Percentiles rank a stretch among this genome's conserved stretches.
Evolutionary conservation across 306 rosid genomes (phyloP).

Genomic region (Begonia loranthoides): DNA sequence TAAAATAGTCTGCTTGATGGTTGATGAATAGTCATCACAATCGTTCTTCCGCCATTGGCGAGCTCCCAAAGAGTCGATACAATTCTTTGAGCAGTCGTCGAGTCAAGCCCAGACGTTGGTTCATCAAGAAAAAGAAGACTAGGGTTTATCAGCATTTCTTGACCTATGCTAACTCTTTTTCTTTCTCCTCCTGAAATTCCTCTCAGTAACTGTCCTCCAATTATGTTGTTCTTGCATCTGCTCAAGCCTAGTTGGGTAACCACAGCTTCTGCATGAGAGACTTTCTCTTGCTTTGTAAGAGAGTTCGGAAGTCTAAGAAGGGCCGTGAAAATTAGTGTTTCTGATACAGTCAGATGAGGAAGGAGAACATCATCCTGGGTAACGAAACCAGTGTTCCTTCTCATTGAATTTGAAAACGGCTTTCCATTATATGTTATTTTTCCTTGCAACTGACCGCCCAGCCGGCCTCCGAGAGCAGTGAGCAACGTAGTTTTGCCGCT

Average conservation of each 20-base stretch:
- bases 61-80: constrained; percentile 47
- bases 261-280: constrained; percentile 23
- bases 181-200: constrained; percentile 74
- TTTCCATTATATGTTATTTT: constrained; percentile 25
- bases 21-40: constrained; percentile 72
- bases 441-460: constrained; percentile 30
- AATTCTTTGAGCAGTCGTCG: constrained; percentile 67
- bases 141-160: constrained; percentile 55
- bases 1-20: constrained; percentile 60
- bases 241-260: constrained; percentile 41
- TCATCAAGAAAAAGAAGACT: constrained; percentile 58
- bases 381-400: constrained; percentile 54
- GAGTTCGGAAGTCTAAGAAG: constrained; percentile 48
- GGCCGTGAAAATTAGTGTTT: constrained; percentile 61
- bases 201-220: constrained; percentile 30
- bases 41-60: constrained; percentile 47
- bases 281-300: constrained; percentile 26
- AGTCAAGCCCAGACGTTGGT: constrained; percentile 68
- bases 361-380: constrained; percentile 46
- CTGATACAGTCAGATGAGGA: constrained; percentile 34
- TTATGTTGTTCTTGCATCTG: constrained; percentile 36
- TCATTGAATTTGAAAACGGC: constrained; percentile 36
- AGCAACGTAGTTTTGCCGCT: constrained; percentile 78
- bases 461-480: constrained; percentile 57
- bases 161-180: constrained; percentile 66